phyloP scores from a whole-genome alignment of 2,329 filamentous ascomycete genomes.

The Aspergillus glaucus region DNA sequence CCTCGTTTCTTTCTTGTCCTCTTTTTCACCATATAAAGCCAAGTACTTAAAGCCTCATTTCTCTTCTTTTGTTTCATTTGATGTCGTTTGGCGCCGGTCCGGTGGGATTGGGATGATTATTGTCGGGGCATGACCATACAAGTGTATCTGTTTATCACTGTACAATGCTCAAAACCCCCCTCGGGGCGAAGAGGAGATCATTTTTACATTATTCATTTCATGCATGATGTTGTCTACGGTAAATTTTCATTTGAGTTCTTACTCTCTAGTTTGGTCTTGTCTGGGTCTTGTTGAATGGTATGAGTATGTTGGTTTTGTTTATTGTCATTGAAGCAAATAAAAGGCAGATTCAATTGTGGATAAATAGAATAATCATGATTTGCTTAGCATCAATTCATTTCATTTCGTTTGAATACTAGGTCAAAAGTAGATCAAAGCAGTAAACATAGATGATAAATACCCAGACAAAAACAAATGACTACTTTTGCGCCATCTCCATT shows the following conservation, averaged over 20 bases:
- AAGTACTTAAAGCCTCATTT: not conserved
- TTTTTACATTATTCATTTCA: slow-evolving; percentile 10
- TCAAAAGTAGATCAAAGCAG: not conserved
- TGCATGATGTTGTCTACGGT: slow-evolving; percentile 17
- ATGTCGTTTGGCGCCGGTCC: slow-evolving; percentile 16
- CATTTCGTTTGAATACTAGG: not conserved
- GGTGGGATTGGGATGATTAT: slow-evolving; percentile 5
- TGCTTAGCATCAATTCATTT: not conserved
- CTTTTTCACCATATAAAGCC: slow-evolving; percentile 11
- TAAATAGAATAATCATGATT: not conserved
- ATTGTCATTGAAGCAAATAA: too few species aligned
- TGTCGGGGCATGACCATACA: slow-evolving; percentile 3
- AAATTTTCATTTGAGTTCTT: slow-evolving; percentile 9
- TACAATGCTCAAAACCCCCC: slow-evolving; percentile 34
- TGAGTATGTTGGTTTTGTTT: not conserved
- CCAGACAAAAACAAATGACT: not conserved
- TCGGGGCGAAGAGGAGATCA: slow-evolving; percentile 1
- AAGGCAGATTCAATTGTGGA: not conserved
- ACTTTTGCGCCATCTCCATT: not conserved
- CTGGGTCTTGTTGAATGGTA: not conserved
- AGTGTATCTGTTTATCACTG: slow-evolving; percentile 19
- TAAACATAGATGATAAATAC: too few species aligned
- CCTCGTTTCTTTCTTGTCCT: slow-evolving; percentile 15
- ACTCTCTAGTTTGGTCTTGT: not conserved
- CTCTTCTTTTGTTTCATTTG: slow-evolving; percentile 4